Base-by-base conservation (phyloP, 768 basidiomycete species). In the Fomitopsis serialis region DNA sequence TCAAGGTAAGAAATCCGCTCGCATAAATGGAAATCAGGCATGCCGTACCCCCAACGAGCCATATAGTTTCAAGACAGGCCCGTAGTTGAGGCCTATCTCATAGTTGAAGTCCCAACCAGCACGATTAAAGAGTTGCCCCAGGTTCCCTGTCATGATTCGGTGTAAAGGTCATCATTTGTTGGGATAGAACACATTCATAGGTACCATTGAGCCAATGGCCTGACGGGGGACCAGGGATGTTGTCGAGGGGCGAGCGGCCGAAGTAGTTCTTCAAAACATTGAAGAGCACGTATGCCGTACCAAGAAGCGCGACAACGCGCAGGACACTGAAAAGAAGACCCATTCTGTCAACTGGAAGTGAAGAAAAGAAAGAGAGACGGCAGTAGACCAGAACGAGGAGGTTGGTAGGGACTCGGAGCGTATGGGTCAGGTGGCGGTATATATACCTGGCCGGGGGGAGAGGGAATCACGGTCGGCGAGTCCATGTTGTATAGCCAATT, bases 191-290 rank as follows among this genome's bases (percentile, higher is more conserved):
- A 11, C 6, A n/a, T n/a, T 35, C 6, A 17, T 40, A n/a, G 52
- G 2, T 34, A 60, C 58, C 58, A 29, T 45, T 43, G 0, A 44
- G 3, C 2, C 42, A 52, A 2, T 55, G 57, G 1, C 10, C 48
- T 3, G 56, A 42, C 2, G 52, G 32, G 2, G 59, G 59, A 3
- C 59, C 59, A 4, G 56, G 54, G 42, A 60, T 46, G 29, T 57
- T 57, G 42, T 60, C 59, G 6, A 60, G 24, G n/a, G 37, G 40
- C 2, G 50, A 51, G 11, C n/a, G 15, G 7, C 25, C 42, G 7
- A 51, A 43, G 15, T 24, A 36, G 10, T 17, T 22, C 24, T 17
- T 2, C n/a, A 51, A 22, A 34, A 32, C 37, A 2, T 13, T 11
- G 35, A 35, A 32, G 6, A 51, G 22, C 12, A 44, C 35, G 22